Percentiles rank a stretch among this genome's conserved stretches.
Evolutionary conservation across 177 flowering plant genomes (phyloP).

Genomic region (Vitis hybrid): DNA sequence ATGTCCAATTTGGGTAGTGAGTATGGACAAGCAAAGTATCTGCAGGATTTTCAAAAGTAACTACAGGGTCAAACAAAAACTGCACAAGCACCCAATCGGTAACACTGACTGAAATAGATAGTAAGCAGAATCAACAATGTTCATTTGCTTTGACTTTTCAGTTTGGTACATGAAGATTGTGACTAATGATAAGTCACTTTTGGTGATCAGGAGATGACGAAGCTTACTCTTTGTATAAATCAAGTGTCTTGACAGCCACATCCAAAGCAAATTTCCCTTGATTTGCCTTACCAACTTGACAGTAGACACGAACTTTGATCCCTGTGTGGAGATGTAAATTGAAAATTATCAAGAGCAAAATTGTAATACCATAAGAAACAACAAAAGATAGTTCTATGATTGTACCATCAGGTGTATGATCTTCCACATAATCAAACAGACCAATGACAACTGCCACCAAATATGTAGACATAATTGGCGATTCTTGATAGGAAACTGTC

Average conservation of each 20-base stretch:
- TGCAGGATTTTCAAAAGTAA: constrained; percentile 23
- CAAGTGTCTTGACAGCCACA: constrained; percentile 93
- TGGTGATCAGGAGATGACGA: not conserved
- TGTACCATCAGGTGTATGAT: constrained; percentile 81
- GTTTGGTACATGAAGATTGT: not conserved
- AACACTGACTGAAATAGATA: not conserved
- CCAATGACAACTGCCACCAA: constrained; percentile 95
- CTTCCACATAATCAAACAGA: constrained; percentile 90
- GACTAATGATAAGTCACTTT: not conserved
- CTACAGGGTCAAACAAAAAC: not conserved
- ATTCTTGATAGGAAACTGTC: constrained; percentile 71
- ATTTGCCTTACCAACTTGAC: constrained; percentile 79
- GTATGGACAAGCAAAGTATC: constrained; percentile 87
- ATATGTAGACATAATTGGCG: constrained; percentile 97
- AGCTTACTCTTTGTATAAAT: constrained; percentile 72
- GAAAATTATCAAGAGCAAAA: not conserved
- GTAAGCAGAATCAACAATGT: not conserved
- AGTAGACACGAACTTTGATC: constrained; percentile 77
- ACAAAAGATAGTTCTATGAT: not conserved
- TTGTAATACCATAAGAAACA: not conserved
- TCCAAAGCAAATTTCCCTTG: constrained; percentile 92
- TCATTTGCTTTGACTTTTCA: not conserved
- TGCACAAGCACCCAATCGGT: not conserved
- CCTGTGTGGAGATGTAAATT: constrained; percentile 41
- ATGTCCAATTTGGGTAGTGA: constrained; percentile 92